Evolutionary conservation across 2,329 filamentous ascomycete species (phyloP).

Genomic region (Colletotrichum lindemuthianum): DNA sequence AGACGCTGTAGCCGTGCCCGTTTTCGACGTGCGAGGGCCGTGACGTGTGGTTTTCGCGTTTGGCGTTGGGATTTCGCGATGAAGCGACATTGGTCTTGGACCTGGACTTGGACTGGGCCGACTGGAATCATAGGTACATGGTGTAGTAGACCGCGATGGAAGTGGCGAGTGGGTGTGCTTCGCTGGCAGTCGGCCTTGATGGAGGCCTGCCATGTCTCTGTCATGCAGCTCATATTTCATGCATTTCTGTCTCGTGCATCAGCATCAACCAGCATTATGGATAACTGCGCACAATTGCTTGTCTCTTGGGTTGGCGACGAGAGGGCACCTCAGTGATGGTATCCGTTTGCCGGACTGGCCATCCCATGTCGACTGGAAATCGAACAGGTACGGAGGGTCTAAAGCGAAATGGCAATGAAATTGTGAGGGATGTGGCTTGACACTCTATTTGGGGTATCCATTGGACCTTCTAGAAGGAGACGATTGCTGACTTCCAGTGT

Average conservation of each 20-base stretch:
- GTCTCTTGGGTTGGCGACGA: constrained; percentile 28
- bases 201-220: neutral
- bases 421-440: constrained; percentile 2
- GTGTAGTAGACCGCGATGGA: neutral
- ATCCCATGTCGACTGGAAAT: too few relatives aligned
- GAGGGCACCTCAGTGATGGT: neutral
- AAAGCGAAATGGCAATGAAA: too few relatives aligned
- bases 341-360: neutral
- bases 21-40: constrained; percentile 16
- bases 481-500: constrained; percentile 2
- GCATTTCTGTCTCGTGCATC: neutral
- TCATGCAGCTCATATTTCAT: neutral
- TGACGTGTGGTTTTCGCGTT: constrained; percentile 35
- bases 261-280: neutral
- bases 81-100: neutral
- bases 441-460: too few relatives aligned
- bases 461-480: constrained; percentile 31
- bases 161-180: neutral
- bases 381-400: too few relatives aligned
- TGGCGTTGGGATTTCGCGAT: neutral
- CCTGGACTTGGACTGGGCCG: neutral
- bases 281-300: constrained; percentile 17
- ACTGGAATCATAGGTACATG: neutral
- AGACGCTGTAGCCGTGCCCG: neutral
- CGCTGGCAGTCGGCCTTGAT: constrained; percentile 1